Base-by-base conservation (phyloP, 1,284 basidiomycete genomes). In the Ceratobasidium sp. region DNA sequence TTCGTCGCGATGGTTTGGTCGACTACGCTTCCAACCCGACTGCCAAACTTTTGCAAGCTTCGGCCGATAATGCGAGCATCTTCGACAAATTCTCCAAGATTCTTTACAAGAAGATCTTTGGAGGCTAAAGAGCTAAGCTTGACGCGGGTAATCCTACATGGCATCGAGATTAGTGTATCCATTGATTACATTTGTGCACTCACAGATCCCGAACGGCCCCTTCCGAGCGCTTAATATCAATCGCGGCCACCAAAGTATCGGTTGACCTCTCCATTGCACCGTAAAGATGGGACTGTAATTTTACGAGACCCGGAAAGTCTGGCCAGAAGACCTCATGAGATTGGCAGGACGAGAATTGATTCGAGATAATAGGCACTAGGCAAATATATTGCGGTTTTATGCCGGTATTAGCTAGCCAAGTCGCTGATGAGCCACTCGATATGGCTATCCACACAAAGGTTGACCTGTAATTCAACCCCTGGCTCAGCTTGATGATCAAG, bases 1-100 rank as follows among this genome's bases (percentile, higher is more conserved):
- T 80, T 78, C 71, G 78, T 76, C 10, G 77, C 56, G 1, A 80
- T 40, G 38, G 78, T 77, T 48, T 65, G 70, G 64, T 80, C 79
- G 38, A 80, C 77, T 33, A 77, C 65, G 40, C 79, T 73, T 12
- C 73, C 79, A n/a, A 80, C 77, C 4, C 73, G 70, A 7, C 77
- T 57, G 17, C 79, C 71, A 15, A 80, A 74, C 23, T 65, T 71
- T 26, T 80, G 79, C 52, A 80, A 33, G 46, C 70, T 78, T 40
- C 79, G 59, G 20, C 76, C 71, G 7, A 67, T 56, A 23, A 13
- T 66, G 42, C 76, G 61, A n/a, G 79, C 79, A 28, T 69, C 59
- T 23, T 46, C 59, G 5, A 78, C 73, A 52, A 80, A 80, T 17
- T 69, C 65, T 23, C 69, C 61, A 5, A 80, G 70, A 17, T 48